Base-by-base conservation (phyloP, 2,329 filamentous ascomycete genomes). In the Drechslerella stenobrocha region DNA sequence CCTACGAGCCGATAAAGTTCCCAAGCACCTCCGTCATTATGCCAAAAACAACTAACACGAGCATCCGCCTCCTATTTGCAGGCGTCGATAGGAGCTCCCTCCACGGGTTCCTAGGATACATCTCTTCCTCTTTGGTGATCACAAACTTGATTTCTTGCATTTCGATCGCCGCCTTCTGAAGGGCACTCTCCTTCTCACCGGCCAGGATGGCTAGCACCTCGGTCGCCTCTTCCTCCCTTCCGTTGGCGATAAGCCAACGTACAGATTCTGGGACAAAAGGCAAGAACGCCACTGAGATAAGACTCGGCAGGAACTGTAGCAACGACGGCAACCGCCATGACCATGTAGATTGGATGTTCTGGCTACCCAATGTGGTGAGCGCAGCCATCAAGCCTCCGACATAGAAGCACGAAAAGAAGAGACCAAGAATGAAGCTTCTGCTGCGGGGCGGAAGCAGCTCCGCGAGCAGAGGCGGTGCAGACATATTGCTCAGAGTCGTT, bases 301-400 rank as follows among this genome's bases (percentile, higher is more conserved):
- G 15, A 23, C 74, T 67, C n/a, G 74, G 73, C 1, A 76, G 70
- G 13, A 74, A 72, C 52, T 77, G 76, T n/a, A 77, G 65, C 5
- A 75, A 65, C 0, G 74, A 76, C 0, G 76, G 76, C 0, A 76
- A 56, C 2, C 76, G 73, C 76, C 77, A 77, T 1, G 75, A 72
- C 76, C 76, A 78, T 2, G 73, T 76, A 0, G 72, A 74, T 4
- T 73, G 44, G 53, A 77, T 75, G 44, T 73, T 71, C 40, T 73
- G 71, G 18, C 74, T 76, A 5, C 75, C 76, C 46, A 75, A 75
- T 22, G 71, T 75, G 23, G 75, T 73, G 24, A 73, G 72, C 1
- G 75, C 70, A 0, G 74, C 73, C 1, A 73, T 46, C 2, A 76
- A 70, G 7, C 72, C 73, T 20, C 75, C 74, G 6, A 76, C 70